Conservation (phyloP, 2,329 filamentous ascomycete species). For the Ustilaginoidea virens region DNA sequence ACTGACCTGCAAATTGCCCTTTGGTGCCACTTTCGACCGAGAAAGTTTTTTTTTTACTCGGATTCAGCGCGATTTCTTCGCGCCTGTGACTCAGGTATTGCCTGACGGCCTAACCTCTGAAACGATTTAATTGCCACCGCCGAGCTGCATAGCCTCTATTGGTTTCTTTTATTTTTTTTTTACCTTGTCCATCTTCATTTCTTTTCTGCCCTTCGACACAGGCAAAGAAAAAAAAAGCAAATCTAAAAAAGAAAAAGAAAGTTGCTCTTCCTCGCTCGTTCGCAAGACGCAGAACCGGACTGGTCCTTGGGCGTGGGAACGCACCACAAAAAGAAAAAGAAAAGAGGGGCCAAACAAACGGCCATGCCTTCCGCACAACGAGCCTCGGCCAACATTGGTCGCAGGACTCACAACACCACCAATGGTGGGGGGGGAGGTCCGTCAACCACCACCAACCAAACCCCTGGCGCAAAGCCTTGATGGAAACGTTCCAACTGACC, state of each 20-base stretch:
- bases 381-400: conserved; percentile 8
- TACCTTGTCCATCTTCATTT: background rate
- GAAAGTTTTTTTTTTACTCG: no score
- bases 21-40: background rate
- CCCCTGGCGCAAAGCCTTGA: no score
- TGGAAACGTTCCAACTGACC: conserved; percentile 5
- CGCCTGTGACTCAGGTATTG: background rate
- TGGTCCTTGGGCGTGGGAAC: no score
- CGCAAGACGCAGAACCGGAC: conserved; percentile 1
- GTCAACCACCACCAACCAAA: no score
- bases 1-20: background rate
- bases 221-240: no score
- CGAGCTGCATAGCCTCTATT: background rate
- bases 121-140: background rate
- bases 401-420: conserved; percentile 4
- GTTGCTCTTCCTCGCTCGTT: no score
- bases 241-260: no score
- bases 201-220: background rate
- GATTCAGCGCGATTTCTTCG: background rate
- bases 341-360: no score
- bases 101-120: conserved; percentile 1
- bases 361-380: conserved; percentile 7
- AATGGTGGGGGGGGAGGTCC: conserved; percentile 1
- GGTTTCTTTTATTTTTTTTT: conserved; percentile 1
- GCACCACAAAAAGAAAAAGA: no score